phyloP scores from a whole-genome alignment of 2,329 filamentous ascomycete genomes.

The Drechmeria coniospora region DNA sequence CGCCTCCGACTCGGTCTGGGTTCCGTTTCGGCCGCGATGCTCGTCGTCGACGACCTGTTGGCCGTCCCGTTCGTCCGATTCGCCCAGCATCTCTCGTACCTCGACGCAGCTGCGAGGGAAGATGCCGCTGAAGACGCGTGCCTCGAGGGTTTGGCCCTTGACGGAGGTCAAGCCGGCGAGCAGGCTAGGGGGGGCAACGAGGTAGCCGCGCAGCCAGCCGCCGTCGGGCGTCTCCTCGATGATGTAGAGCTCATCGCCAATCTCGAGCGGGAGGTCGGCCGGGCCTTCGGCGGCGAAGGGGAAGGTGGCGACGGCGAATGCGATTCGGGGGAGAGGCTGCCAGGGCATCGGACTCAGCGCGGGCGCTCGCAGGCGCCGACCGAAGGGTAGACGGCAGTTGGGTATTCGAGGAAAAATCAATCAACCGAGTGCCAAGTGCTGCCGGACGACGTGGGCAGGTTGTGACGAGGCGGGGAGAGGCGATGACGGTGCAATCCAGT shows the following conservation, averaged over 20 bases:
- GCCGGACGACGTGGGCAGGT: no score
- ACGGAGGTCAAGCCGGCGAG: constrained; percentile 81
- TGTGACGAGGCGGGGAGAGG: no score
- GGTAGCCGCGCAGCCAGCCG: constrained; percentile 88
- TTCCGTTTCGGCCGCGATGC: constrained; percentile 7
- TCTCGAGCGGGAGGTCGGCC: constrained; percentile 87
- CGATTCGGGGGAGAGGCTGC: constrained; percentile 91
- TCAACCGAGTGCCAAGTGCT: no score
- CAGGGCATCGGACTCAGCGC: constrained; percentile 59
- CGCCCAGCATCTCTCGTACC: constrained; percentile 79
- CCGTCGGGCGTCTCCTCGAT: constrained; percentile 91
- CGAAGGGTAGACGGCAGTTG: neutral
- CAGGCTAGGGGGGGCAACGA: constrained; percentile 85
- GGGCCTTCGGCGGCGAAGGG: constrained; percentile 78
- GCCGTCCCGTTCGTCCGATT: constrained; percentile 41
- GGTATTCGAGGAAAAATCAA: no score
- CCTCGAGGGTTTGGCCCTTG: constrained; percentile 86
- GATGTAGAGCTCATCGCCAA: constrained; percentile 96
- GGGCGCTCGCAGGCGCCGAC: constrained; percentile 2
- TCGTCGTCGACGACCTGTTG: constrained; percentile 28
- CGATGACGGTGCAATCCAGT: no score
- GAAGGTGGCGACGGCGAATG: constrained; percentile 91
- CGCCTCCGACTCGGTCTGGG: constrained; percentile 20
- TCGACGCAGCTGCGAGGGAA: constrained; percentile 93
- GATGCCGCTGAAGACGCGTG: constrained; percentile 94